phyloP scores from a whole-genome alignment of 108 stramenopile genomes.

The Craspedostauros australis region DNA sequence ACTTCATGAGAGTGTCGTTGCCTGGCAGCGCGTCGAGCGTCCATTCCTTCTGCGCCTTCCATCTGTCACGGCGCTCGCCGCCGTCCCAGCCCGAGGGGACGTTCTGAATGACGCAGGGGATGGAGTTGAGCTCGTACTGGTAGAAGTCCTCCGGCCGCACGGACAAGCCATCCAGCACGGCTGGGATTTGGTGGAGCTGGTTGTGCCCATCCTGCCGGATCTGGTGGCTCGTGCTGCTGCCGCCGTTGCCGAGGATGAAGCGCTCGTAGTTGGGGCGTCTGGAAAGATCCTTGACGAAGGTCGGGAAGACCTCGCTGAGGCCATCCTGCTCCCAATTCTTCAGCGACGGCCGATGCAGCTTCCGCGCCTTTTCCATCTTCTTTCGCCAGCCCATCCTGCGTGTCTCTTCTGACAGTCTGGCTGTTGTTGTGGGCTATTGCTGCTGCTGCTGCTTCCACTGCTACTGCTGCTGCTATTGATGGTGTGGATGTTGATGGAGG shows the following conservation, averaged over 20 bases:
- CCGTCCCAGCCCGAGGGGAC: constrained; percentile 58
- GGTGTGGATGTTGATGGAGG: no score
- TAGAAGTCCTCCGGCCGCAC: constrained; percentile 49
- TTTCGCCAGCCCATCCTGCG: constrained; percentile 46
- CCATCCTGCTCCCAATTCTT: constrained; percentile 75
- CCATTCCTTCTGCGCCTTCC: constrained; percentile 66
- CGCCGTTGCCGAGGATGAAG: constrained; percentile 11
- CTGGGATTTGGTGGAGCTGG: constrained; percentile 21
- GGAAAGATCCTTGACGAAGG: constrained; percentile 27
- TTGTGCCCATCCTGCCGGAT: not conserved
- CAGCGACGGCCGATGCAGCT: constrained; percentile 65
- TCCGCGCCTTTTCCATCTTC: constrained; percentile 40
- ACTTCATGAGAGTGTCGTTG: constrained; percentile 37
- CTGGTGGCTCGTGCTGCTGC: not conserved
- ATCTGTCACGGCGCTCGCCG: constrained; percentile 30
- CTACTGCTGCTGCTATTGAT: no score
- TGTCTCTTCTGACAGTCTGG: no score
- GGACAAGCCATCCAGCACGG: constrained; percentile 48
- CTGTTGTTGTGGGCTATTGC: no score
- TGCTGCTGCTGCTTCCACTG: no score
- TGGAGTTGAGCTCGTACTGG: constrained; percentile 44
- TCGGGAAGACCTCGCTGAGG: constrained; percentile 47
- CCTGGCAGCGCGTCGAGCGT: constrained; percentile 34
- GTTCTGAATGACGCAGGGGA: constrained; percentile 66
- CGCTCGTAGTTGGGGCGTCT: constrained; percentile 13